Base-by-base conservation (phyloP, 2,329 filamentous ascomycete genomes). In the Colletotrichum australisinense region DNA sequence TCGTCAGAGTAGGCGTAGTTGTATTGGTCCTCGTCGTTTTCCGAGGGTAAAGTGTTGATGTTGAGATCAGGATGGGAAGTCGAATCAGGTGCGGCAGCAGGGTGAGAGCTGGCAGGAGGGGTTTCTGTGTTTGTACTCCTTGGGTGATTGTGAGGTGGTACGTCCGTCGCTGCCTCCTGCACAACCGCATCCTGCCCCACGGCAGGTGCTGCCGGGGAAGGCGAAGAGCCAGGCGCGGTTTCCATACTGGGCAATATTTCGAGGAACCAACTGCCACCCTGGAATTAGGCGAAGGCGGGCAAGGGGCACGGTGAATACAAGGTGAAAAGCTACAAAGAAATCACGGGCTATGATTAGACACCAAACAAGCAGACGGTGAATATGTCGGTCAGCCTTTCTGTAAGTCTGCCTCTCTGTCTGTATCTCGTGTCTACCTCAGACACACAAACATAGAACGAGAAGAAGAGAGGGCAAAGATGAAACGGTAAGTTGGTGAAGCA, bases 201-300 rank as follows among this genome's bases (percentile, higher is more conserved):
- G 67, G 70, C 70, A 65, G 70, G 59, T 65, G 26, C 70, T 70
- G 70, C 70, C 70, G 66, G 60, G 59, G 70, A 65, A 56, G 67
- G 66, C 60, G 67, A 70, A 19, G 59, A 52, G 26, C 35, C 11
- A 35, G 16, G 42, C n/a, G 66, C 49, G 22, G 67, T n/a, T 70
- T 73, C 70, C 70, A 73, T 73, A 53, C n/a, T 35, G 60, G 67
- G 70, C 59, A 60, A 38, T 46, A 60, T 35, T 24, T 32, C 53
- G 57, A 70, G 49, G 58, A 0, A 19, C 2, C 30, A 3, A 30
- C 53, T 57, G 28, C 35, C 46, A 42, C 38, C 16, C 38, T 42
- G 38, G 16, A 38, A 46, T 49, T 12, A 38, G 5, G 5, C 7
- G 49, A 35, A 52, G 14, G 38, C 35, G 26, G 26, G 67, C 42